Evolutionary conservation across 2,329 filamentous ascomycete species (phyloP), one percentile per base, ranked within the genome.

Genomic region (Emericellopsis cladophorae): DNA sequence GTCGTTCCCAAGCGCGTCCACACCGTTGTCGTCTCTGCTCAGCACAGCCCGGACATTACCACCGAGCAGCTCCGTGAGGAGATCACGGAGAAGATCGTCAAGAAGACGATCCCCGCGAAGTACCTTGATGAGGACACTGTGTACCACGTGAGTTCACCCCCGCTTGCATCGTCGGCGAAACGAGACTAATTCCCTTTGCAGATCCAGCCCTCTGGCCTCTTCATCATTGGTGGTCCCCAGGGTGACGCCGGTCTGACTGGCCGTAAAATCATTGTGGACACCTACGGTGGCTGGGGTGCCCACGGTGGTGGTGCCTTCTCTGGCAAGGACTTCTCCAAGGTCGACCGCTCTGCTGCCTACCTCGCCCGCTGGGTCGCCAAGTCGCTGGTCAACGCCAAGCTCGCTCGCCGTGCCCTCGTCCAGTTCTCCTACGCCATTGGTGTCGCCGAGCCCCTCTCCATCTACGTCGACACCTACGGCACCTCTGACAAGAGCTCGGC

Each of bases 251-350:
- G 92, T 79, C 78, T 98, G 51, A 98, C 92, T 50, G 92, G 92
- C 66, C 89, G 92, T 61, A 98, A 98, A 82, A 98, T 98, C 79
- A 81, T 95, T 52, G 92, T 98, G 64, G 92, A 98, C 73, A 96
- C 92, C 66, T 98, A 98, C 73, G 92, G 92, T 74, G 92, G 92
- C 59, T 96, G 92, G 92, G 92, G 92, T 72, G 92, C 92, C 56
- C 92, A 98, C 77, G 92, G 92, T 76, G 92, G 92, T 76, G 92
- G 92, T 83, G 92, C 92, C 66, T 98, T 98, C 84, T 96, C 92
- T 58, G 92, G 92, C 60, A 98, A 98, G 83, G 92, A 98, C 68
- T 98, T 95, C 81, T 95, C 88, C 78, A 98, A 98, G 80, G 92
- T 98, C 68, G 92, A 98, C 65, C 86, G 92, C 57, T 96, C 92